Evolutionary conservation across 345 rosid species (phyloP).

Genomic region (Populus tremula): DNA sequence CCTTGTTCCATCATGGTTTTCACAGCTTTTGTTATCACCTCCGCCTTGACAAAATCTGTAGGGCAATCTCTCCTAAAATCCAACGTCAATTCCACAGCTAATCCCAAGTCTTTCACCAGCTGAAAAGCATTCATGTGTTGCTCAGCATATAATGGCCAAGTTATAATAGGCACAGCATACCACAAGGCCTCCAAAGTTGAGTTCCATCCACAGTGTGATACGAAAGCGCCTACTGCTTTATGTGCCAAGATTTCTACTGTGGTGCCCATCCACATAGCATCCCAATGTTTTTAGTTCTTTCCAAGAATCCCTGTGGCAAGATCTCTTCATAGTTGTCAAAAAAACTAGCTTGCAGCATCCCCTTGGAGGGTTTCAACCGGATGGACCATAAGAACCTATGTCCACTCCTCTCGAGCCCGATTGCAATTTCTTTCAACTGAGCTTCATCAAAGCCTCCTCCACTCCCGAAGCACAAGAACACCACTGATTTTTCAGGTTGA

Average conservation of each 20-base stretch:
- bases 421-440: slow-evolving; percentile 46
- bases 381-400: slow-evolving; percentile 53
- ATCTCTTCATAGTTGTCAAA: slow-evolving; percentile 21
- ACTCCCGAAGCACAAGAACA: slow-evolving; percentile 71
- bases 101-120: slow-evolving; percentile 38
- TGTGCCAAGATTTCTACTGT: slow-evolving; percentile 40
- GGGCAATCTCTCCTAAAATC: slow-evolving; percentile 32
- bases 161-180: slow-evolving; percentile 44
- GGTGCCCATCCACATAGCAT: slow-evolving; percentile 54
- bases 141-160: slow-evolving; percentile 57
- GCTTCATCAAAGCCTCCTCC: slow-evolving; percentile 44
- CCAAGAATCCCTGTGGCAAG: slow-evolving; percentile 42
- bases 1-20: slow-evolving; percentile 31
- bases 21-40: slow-evolving; percentile 38
- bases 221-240: slow-evolving; percentile 51
- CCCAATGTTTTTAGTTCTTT: slow-evolving; percentile 36
- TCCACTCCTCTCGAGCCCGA: slow-evolving; percentile 44
- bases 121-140: slow-evolving; percentile 57
- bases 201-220: slow-evolving; percentile 69
- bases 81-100: slow-evolving; percentile 44
- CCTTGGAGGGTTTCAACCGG: slow-evolving; percentile 21
- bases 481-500: slow-evolving; percentile 47
- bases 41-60: slow-evolving; percentile 17
- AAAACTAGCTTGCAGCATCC: slow-evolving; percentile 15
- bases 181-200: slow-evolving; percentile 47